Evolutionary conservation across 192 early-diverging fungal species (phyloP), one percentile per base, ranked within the genome.

Genomic region (Coemansia sp.): DNA sequence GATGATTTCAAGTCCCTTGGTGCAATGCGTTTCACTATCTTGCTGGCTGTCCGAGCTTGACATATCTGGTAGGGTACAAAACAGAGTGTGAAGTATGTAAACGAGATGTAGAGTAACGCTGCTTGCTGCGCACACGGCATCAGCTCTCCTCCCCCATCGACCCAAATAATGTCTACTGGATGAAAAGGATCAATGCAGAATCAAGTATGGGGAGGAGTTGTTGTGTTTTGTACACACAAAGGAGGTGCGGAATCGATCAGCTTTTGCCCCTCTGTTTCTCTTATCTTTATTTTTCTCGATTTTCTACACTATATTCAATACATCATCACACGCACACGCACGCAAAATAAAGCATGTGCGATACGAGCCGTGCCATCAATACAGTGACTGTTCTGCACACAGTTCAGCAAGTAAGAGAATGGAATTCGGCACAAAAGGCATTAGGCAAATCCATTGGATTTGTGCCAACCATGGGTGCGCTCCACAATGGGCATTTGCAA

Each of bases 401-500:
- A 9, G 89, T 97, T 45, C 78, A 78, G 0, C 91, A 91, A 23
- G 89, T 94, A 65, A 86, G 92, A 7, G 64, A 69, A 28, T 94
- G 93, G 94, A 82, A 84, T 28, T 67, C 79, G 45, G 63, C 79
- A 29, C 84, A 88, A 40, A 67, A 67, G 26, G 58, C 72, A 16
- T 58, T 84, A 25, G 82, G 82, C 60, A 75, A 85, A 60, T 83
- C 84, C 10, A 81, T 99, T n/a, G 97, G 94, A 15, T 93, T 95
- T 67, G 93, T 99, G 0, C 92, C 97, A 0, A 99, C 97, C n/a
- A 99, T 99, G 97, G 97, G 97, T 2, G 94, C 94, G 0, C 83
- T 99, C 23, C 97, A 99, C 70, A 76, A 85, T 2, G 97, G 97
- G 6, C 97, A 99, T 70, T 66, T 96, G 34, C 74, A 69, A 12